Evolutionary conservation across 805 yeast genomes (phyloP), one percentile per base, ranked within the genome.

Genomic region (Pichia nanzhaoensis): DNA sequence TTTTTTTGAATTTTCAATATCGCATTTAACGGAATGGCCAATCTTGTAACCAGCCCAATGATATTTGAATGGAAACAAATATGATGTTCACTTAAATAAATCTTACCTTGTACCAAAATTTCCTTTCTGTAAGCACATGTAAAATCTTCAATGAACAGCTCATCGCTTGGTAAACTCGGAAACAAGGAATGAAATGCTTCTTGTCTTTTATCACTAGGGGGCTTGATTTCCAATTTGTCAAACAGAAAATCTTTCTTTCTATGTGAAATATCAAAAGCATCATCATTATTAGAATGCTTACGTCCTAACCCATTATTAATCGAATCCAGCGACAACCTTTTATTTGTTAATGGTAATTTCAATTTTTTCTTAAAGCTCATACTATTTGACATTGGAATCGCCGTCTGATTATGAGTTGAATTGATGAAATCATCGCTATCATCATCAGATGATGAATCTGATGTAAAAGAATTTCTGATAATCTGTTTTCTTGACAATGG

Each of bases 51-150:
- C 71, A 82, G 74, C 0, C 88, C 88, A 46, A 82, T 66, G 38
- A 83, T 73, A 51, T 80, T 82, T 1, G 87, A 78, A 51, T 79
- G 78, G 61, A 83, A 83, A 53, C 82, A 73, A 16, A 83, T 60
- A 53, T 70, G 72, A 44, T 68, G 66, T 45, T 77, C 77, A 35
- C 80, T 70, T 6, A 83, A 60, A 58, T 77, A 82, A 56, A 83
- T 55, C 49, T 75, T 71, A 16, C 90, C 90, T 50, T 83, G 90
- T 16, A 80, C 69, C 28, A 83, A 61, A 34, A 83, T 78, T 52
- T 83, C 89, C 17, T 80, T 78, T n/a, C 58, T 46, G 27, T 75
- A 66, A 0, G 89, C 89, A 64, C 89, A 82, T 17, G 78, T 71
- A 54, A 67, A 77, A 51, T 80, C 87, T 22, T 73, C 78, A 34